Percentiles rank a stretch among this genome's conserved stretches.
Evolutionary conservation across 2,329 filamentous ascomycete genomes (phyloP).

Genomic region (Mariannaea sp.): DNA sequence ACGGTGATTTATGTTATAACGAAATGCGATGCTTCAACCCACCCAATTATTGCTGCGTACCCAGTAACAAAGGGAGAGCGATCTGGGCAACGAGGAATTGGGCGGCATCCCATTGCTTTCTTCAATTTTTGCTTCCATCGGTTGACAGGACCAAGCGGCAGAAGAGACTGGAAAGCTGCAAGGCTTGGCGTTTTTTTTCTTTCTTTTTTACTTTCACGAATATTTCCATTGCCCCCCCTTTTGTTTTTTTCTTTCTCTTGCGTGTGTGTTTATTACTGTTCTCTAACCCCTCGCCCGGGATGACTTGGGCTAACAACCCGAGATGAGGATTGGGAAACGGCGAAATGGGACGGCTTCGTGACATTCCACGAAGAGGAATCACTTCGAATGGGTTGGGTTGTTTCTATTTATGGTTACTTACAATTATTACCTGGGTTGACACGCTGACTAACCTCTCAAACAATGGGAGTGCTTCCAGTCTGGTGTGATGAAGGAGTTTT

Average conservation of each 20-base stretch:
- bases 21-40: too few relatives aligned
- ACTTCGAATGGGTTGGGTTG: slow-evolving; percentile 13
- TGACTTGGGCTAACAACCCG: neutral
- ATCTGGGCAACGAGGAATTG: too few relatives aligned
- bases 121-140: slow-evolving; percentile 2
- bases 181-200: slow-evolving; percentile 22
- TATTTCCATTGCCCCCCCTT: too few relatives aligned
- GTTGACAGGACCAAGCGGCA: too few relatives aligned
- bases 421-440: too few relatives aligned
- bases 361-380: slow-evolving; percentile 12
- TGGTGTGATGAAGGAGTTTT: slow-evolving; percentile 1
- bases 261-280: slow-evolving; percentile 4
- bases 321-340: slow-evolving; percentile 9
- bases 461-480: too few relatives aligned
- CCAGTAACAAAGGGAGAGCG: too few relatives aligned
- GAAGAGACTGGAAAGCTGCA: slow-evolving; percentile 2
- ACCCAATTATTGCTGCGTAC: slow-evolving; percentile 5
- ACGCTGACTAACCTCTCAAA: too few relatives aligned
- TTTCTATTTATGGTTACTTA: too few relatives aligned
- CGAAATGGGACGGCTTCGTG: slow-evolving; percentile 1
- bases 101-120: slow-evolving; percentile 15
- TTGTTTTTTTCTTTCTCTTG: slow-evolving; percentile 3
- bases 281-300: slow-evolving; percentile 1
- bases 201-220: neutral
- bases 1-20: neutral